These are phyloP conservation scores for Digitaria exilis DNA, from an alignment of 202 grass and related monocot species.

Conservation along the genomic window DNA sequence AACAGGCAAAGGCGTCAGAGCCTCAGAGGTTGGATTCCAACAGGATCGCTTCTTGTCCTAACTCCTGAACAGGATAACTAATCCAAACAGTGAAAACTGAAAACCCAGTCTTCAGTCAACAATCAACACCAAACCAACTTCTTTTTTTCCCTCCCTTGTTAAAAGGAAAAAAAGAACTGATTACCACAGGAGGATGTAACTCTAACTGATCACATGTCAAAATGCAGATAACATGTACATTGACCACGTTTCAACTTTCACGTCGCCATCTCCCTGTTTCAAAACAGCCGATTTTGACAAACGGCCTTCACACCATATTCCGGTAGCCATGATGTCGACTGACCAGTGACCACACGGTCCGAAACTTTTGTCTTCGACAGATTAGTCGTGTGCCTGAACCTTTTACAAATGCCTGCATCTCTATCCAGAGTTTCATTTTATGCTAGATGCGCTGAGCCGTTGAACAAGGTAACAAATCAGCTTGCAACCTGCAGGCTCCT, in stretches of 20 bases:
- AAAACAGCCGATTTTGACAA: constrained; percentile 26
- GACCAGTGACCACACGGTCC: not conserved
- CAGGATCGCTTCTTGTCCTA: not conserved
- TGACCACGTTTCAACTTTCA: constrained; percentile 35
- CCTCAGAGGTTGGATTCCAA: not conserved
- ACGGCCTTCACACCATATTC: not conserved
- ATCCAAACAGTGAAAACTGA: not conserved
- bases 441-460: not conserved
- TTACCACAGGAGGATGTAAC: not conserved
- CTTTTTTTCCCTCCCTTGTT: not conserved
- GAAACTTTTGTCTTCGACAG: not conserved
- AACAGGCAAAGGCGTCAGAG: not conserved
- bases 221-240: not conserved
- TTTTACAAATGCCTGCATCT: not conserved
- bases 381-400: not conserved
- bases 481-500: not conserved
- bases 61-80: not conserved
- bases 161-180: not conserved
- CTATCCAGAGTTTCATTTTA: constrained; percentile 5
- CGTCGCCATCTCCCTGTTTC: constrained; percentile 1
- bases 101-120: not conserved
- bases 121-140: not conserved
- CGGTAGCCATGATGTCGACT: not conserved
- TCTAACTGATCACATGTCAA: not conserved
- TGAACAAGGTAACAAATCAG: not conserved